Base-by-base conservation (phyloP, 2,329 filamentous ascomycete genomes). In the Alternaria brassicae region DNA sequence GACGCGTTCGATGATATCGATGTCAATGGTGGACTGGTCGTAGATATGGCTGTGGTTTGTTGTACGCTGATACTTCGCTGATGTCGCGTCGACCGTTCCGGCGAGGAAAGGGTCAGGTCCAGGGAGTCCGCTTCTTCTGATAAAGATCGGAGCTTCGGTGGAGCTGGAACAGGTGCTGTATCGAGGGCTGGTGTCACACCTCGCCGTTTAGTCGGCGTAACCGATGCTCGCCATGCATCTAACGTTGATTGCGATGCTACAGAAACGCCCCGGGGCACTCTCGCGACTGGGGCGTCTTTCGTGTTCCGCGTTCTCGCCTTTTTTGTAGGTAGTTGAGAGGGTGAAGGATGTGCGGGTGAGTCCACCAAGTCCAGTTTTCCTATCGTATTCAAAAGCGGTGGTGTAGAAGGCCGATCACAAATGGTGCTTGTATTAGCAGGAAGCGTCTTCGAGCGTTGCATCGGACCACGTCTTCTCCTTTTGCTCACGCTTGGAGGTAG, bases 381-480 rank as follows among this genome's bases (percentile, higher is more conserved):
- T 54, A 75, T 70, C 2, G 62, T 60, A 27, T 63, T 61, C 8
- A 61, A 5, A 4, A 57, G 48, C 7, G 65, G 62, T 19, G 70
- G 69, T 21, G 70, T 69, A 7, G 42, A 53, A 23, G 72, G 48
- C n/a, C 67, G 66, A 15, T 61, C 61, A 6, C 54, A 17, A 10
- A 45, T 27, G 2, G 50, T 44, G 32, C 56, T 60, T 2, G 55
- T 51, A 19, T 70, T 58, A 1, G 67, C 53, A 0, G 74, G 74
- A 9, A 74, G 62, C 1, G 74, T 78, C 4, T 71, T 69, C 9
- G 74, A 75, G 36, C 75, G 73, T 50, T 75, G 72, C n/a, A 77
- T 72, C 9, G 71, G 74, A 23, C 55, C 69, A 36, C 73, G 63
- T 48, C 66, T 65, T 60, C 70, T 63, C 40, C 73, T 57, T 47